Evolutionary conservation across 257 asterid genomes (phyloP).

Genomic region (Dorcoceras hygrometricum): DNA sequence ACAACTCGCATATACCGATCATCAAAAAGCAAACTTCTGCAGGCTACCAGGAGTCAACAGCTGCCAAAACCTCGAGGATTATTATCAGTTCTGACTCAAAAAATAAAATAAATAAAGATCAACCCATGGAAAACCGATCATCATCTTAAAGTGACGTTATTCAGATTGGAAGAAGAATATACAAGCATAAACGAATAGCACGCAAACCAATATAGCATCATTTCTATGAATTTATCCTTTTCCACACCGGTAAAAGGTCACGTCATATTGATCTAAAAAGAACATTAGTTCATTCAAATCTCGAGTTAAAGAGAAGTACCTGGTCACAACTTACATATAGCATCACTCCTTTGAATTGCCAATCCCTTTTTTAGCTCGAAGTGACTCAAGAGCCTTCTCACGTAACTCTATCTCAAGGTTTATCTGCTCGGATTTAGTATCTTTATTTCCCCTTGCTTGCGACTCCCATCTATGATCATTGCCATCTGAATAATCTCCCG

Average conservation of each 20-base stretch:
- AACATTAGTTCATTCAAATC: constrained; percentile 44
- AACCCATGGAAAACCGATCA: background rate
- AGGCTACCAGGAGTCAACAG: constrained; percentile 24
- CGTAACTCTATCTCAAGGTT: constrained; percentile 92
- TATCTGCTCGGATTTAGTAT: constrained; percentile 60
- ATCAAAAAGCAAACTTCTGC: constrained; percentile 66
- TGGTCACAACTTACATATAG: constrained; percentile 36
- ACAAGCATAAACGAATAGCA: constrained; percentile 23
- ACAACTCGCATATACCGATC: constrained; percentile 75
- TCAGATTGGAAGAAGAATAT: constrained; percentile 15
- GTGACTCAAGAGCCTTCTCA: constrained; percentile 93
- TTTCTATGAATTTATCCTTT: constrained; percentile 71
- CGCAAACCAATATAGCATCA: constrained; percentile 32
- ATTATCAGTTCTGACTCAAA: constrained; percentile 27
- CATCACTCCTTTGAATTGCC: constrained; percentile 42
- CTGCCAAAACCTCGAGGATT: constrained; percentile 37
- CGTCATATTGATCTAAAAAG: constrained; percentile 53
- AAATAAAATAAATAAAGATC: background rate
- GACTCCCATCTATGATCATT: constrained; percentile 36
- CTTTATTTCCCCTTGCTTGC: constrained; percentile 35
- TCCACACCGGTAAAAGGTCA: constrained; percentile 82
- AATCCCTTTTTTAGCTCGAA: constrained; percentile 81
- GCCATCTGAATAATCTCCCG: constrained; percentile 47
- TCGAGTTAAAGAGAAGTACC: constrained; percentile 35
- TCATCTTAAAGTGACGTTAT: background rate